Percentiles rank a stretch among this genome's conserved stretches.
Conservation (phyloP, 371 early-diverging fungal species). For the Zychaea mexicana region DNA sequence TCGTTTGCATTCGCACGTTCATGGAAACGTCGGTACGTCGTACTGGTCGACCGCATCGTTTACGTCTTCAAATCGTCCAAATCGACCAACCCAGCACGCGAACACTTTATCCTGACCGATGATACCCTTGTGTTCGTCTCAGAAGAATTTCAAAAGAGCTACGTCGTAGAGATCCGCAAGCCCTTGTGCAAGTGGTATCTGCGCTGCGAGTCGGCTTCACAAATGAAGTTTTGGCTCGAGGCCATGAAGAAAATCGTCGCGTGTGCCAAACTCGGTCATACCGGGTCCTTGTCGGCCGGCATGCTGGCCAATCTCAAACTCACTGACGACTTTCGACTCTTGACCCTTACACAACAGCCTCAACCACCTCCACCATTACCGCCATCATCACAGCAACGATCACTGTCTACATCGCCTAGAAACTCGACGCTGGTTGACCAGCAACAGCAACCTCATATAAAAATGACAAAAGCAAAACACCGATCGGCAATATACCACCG, state of each 20-base stretch:
- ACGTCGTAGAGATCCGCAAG: slow-evolving; percentile 44
- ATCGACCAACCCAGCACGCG: slow-evolving; percentile 32
- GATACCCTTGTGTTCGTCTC: slow-evolving; percentile 50
- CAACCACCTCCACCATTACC: background rate
- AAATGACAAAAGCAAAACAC: background rate
- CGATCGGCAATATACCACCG: background rate
- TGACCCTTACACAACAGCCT: slow-evolving; percentile 15
- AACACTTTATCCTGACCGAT: slow-evolving; percentile 42
- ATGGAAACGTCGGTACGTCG: slow-evolving; percentile 42
- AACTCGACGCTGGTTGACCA: background rate
- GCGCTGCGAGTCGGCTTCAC: slow-evolving; percentile 37
- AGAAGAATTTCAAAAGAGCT: slow-evolving; percentile 46
- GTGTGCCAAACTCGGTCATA: slow-evolving; percentile 35
- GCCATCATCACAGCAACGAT: too few species aligned
- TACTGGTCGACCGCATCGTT: slow-evolving; percentile 34
- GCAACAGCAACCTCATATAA: background rate
- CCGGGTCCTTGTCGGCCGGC: slow-evolving; percentile 19
- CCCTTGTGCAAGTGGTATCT: slow-evolving; percentile 43
- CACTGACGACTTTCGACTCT: slow-evolving; percentile 36
- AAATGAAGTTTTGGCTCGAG: slow-evolving; percentile 41
- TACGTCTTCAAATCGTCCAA: slow-evolving; percentile 41
- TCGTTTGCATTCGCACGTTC: slow-evolving; percentile 35
- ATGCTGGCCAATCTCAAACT: slow-evolving; percentile 25
- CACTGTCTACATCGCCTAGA: background rate
- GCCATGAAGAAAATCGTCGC: slow-evolving; percentile 45